Evolutionary conservation across 129 eudicot species (phyloP), one percentile per base, ranked within the genome.

Genomic region (Chrysanthemum lavandulifolium): DNA sequence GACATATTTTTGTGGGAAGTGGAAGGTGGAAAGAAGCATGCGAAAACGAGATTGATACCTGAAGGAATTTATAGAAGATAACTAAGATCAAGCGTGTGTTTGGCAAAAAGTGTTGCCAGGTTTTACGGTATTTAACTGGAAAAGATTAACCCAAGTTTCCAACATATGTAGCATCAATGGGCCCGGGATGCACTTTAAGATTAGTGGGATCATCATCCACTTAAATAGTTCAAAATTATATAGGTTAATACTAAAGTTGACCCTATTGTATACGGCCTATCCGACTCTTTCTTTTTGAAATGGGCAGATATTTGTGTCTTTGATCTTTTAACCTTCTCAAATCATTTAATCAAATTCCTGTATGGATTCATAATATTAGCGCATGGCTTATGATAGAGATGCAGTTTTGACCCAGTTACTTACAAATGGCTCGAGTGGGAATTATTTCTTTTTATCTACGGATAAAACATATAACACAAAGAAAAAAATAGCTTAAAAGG

Each of bases 121-220:
- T 47, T 45, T 19, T 56, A 10, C 12, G 56, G 71, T 64, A 65
- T 72, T 27, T 71, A 65, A 72, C 49, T 25, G n/a, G 47, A 71
- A 56, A 78, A 47, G 13, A 15, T 45, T 54, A 68, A 73, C 45
- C 67, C 73, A 57, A 36, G 27, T 21, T 68, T 73, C 61, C 68
- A 82, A 73, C 60, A 54, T 71, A 63, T 63, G 61, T 74, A 77
- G 40, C 79, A 72, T 63, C 71, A 56, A 49, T 83, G 84, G 81
- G 63, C 72, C 76, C 81, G 33, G 67, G 18, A 67, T 68, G 48
- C 54, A 60, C 61, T 58, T 36, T 59, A 14, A 54, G 48, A 67
- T 67, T 54, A 79, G 53, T 80, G 73, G 76, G 52, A 73, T 48
- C 67, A 58, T 67, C 72, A 76, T 79, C 82, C 82, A 76, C 80